Evolutionary conservation across 345 rosid species (phyloP), one percentile per base, ranked within the genome.

Genomic region (Bruguiera parviflora): DNA sequence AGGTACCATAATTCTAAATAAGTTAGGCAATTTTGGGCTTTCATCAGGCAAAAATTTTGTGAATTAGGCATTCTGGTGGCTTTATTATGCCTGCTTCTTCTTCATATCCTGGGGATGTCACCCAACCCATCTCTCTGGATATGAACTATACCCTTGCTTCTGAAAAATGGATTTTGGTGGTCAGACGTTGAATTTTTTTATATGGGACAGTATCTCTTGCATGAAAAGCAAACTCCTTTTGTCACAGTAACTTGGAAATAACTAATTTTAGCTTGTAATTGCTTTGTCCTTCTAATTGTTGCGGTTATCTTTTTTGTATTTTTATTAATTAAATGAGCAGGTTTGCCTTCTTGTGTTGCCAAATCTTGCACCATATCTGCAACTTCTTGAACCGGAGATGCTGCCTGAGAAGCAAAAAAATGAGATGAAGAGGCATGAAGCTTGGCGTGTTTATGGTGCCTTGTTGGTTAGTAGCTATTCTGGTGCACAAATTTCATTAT

Each of bases 391-490:
- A 85, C 93, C 96, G 18, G 98, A 92, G 79, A 77, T 90, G 88
- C 80, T 86, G 71, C 88, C 84, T 71, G 96, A 92, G 79, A 86
- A 73, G 81, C 96, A 90, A 74, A 90, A 86, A 80, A 95, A 92
- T 77, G 94, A 83, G 83, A 74, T 86, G 76, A 92, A 95, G 87
- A 87, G 90, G 81, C 83, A 84, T 66, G 98, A 95, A 81, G 98
- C 97, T 64, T 90, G 98, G 96, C 96, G 82, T 58, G 91, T 95
- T 59, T 92, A 90, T 80, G 94, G 92, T 71, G 96, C 96, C 39
- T 74, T 92, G 75, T 69, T 88, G 88, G 97, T 92, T 72, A 84
- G 88, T 80, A 27, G 20, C 7, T 11, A 6, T 58, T 59, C 33
- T 74, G 18, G 32, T 15, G 29, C 70, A 49, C 29, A 62, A 53